Base-by-base conservation (phyloP, 768 basidiomycete species). In the Russula virescens region DNA sequence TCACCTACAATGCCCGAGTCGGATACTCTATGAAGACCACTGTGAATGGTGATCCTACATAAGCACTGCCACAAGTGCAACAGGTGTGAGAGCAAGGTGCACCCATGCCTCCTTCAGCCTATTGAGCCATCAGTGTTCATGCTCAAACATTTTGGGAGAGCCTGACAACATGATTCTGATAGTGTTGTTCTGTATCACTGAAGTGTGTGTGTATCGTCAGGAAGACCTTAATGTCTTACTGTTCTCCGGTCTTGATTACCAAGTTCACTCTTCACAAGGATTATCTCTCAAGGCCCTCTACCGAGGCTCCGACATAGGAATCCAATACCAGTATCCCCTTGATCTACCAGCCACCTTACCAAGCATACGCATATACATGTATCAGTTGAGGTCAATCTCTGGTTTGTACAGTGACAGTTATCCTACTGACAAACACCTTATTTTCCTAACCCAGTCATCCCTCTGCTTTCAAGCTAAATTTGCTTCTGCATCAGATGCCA, bases 231-330 rank as follows among this genome's bases (percentile, higher is more conserved):
- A 92, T 66, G 73, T 92, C 23, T 73, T 91, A 26, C 78, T 83
- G 2, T 88, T 89, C 71, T 88, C 88, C 3, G 69, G 73, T 19
- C 64, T 69, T 31, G 71, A 69, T 42, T 55, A 73, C 16, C 68
- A 71, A 47, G 40, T 51, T 25, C 60, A 63, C 58, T 72, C 65
- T 49, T 74, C 75, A 13, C 84, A 87, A 66, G 81, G 81, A 25
- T 77, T 87, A 31, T 88, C 90, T n/a, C 73, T 92, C 48, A 91
- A 90, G 71, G 89, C 88, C 9, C 87, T 91, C 11, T 89, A 88
- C 70, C 84, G 87, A 25, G 89, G 87, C 59, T 77, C 80, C 5
- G 77, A 86, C 0, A 86, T 91, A 28, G 90, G 90, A 14, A 81
- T 92, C 49, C 84, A 89, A 25, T 92, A 91, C 68, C 74, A 89